Evolutionary conservation across 371 early-diverging fungal species (phyloP).

Genomic region (Paramicrosporidium saccamoebae): DNA sequence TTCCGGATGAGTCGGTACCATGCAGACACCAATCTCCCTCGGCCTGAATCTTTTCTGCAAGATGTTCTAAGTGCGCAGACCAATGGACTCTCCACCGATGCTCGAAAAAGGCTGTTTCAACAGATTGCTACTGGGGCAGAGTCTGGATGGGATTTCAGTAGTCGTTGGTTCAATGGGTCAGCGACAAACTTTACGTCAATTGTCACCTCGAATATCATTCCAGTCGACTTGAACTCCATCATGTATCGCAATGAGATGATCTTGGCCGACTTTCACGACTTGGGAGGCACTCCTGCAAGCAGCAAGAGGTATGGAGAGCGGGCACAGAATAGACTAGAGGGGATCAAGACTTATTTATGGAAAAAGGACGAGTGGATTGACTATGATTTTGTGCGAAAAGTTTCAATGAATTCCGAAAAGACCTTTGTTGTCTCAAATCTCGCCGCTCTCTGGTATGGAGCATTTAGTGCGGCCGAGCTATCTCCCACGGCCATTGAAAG

Average conservation of each 20-base stretch:
- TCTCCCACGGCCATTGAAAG: constrained; percentile 1
- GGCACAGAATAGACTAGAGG: constrained; percentile 8
- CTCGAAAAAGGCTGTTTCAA: constrained; percentile 11
- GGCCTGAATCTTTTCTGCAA: constrained; percentile 39
- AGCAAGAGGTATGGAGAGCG: constrained; percentile 4
- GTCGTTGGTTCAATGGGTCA: constrained; percentile 32
- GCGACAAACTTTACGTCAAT: constrained; percentile 7
- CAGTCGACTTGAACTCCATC: constrained; percentile 54
- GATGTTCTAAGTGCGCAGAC: constrained; percentile 18
- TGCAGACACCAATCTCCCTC: constrained; percentile 15
- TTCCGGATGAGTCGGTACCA: constrained; percentile 15
- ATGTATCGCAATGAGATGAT: constrained; percentile 27
- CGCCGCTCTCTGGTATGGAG: constrained; percentile 11
- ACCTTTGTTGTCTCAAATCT: constrained; percentile 5
- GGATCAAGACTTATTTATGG: constrained; percentile 13
- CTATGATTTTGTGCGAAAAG: constrained; percentile 10
- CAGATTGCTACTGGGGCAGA: constrained; percentile 53
- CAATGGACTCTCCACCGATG: constrained; percentile 5
- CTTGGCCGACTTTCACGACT: constrained; percentile 12
- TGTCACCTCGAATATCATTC: constrained; percentile 21
- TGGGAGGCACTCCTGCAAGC: constrained; percentile 1
- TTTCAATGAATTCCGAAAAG: no score
- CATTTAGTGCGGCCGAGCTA: constrained; percentile 3
- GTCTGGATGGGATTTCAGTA: constrained; percentile 59
- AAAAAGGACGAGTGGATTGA: constrained; percentile 14